These are phyloP conservation scores for Calonectria montana DNA, from an alignment of 2,329 filamentous ascomycete genomes.

Conservation along the genomic window DNA sequence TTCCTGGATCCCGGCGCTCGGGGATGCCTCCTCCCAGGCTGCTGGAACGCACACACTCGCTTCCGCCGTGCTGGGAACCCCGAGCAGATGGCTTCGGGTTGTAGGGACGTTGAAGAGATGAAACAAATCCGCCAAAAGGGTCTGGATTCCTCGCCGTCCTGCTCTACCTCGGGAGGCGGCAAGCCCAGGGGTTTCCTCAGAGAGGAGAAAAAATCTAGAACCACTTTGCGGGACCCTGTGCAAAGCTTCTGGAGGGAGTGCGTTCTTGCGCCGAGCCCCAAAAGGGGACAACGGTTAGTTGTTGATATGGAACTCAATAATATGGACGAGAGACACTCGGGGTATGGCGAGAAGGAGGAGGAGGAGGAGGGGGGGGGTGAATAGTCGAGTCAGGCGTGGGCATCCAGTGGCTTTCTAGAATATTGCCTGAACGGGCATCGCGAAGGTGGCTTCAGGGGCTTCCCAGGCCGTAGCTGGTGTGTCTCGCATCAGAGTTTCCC, in stretches of 20 bases:
- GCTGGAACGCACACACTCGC: constrained; percentile 6
- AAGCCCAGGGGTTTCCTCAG: constrained; percentile 11
- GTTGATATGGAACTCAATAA: constrained; percentile 23
- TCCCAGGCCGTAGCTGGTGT: not conserved
- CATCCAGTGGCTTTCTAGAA: constrained; percentile 34
- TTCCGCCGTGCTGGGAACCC: constrained; percentile 13
- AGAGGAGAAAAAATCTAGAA: constrained; percentile 21
- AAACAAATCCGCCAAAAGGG: constrained; percentile 24
- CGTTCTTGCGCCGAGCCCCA: constrained; percentile 17
- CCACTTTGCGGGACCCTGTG: constrained; percentile 28
- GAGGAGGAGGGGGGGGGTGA: not conserved
- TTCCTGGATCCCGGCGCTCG: not conserved
- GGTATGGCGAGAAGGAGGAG: not conserved
- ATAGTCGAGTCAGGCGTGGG: not conserved
- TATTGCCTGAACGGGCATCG: constrained; percentile 35
- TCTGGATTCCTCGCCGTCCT: constrained; percentile 26
- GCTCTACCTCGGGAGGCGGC: constrained; percentile 20
- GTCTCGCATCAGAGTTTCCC: constrained; percentile 4
- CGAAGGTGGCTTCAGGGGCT: constrained; percentile 1
- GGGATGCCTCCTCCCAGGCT: constrained; percentile 9
- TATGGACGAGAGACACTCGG: constrained; percentile 26
- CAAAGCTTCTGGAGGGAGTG: constrained; percentile 31
- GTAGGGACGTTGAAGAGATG: constrained; percentile 24
- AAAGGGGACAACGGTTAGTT: constrained; percentile 36
- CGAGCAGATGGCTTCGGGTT: constrained; percentile 3